A percentile compares a stretch with the other conserved stretches of the same genome.
phyloP scores from a whole-genome alignment of 441 rosid genomes.

The Mallotus repandus region DNA sequence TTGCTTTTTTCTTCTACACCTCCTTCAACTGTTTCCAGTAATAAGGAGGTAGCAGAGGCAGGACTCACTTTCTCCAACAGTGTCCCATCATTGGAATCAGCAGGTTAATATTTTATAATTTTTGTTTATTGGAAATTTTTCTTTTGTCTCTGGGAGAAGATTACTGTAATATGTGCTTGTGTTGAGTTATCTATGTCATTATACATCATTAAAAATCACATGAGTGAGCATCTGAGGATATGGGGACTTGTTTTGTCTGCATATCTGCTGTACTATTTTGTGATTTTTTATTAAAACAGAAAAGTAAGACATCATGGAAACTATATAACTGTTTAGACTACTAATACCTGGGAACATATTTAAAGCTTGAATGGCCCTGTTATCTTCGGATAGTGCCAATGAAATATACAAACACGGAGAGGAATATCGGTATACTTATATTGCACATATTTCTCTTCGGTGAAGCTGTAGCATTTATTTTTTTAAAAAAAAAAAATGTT shows the following conservation, averaged over 20 bases:
- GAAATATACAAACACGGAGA: not conserved
- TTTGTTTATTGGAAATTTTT: constrained; percentile 6
- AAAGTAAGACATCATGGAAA: not conserved
- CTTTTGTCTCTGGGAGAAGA: not conserved
- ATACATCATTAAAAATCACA: not conserved
- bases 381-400: not conserved
- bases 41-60: constrained; percentile 27
- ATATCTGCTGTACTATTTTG: not conserved
- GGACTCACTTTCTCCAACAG: constrained; percentile 25
- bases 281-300: not conserved
- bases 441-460: not conserved
- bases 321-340: not conserved
- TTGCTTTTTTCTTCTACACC: constrained; percentile 14
- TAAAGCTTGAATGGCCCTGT: not conserved
- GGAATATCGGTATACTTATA: no score
- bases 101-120: constrained; percentile 40
- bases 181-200: not conserved
- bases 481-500: no score
- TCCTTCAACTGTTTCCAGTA: constrained; percentile 18
- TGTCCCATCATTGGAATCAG: constrained; percentile 29
- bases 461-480: not conserved
- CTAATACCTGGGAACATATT: not conserved
- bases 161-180: not conserved
- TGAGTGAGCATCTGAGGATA: not conserved
- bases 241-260: not conserved